Evolutionary conservation across 2,329 filamentous ascomycete species (phyloP), one percentile per base, ranked within the genome.

Genomic region (Grosmannia serpens): DNA sequence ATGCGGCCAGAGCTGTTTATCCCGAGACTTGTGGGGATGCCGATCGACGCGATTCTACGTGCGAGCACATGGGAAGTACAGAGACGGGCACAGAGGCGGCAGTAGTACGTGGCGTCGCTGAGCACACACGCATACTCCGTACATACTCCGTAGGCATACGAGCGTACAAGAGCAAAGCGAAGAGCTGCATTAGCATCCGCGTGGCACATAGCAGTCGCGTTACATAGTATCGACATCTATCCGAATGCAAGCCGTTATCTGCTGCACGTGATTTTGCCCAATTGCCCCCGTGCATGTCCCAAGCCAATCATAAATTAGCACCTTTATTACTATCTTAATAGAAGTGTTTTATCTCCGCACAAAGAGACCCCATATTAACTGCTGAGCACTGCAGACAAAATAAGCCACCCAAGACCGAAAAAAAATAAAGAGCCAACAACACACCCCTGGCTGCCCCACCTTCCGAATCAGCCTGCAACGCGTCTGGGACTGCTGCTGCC

Each of bases 401-500:
- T n/a, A n/a, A n/a, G n/a, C n/a, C n/a, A 20, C 33, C 33, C n/a
- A 44, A 22, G 29, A 22, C 4, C 26, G 26, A 35, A n/a, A 33
- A 29, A 20, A n/a, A 31, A 55, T 47, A 38, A n/a, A 38, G 51
- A 53, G 22, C 26, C 51, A 38, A 9, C 13, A 15, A 29, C n/a
- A 50, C 5, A 51, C 31, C 33, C 47, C 31, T 29, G 24, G 6
- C 13, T 6, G 33, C 35, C 46, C 35, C 47, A 31, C 49, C 47
- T 26, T 50, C 53, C 62, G 65, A 70, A 72, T 72, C 70, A 72
- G 70, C 70, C 69, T 64, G 64, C 65, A 68, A 65, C 65, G 63
- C 66, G 63, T 64, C 63, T 49, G 59, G 60, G 58, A 57, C 58
- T 58, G 54, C 61, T 47, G 41, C 63, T 56, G 64, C 67, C 65